A percentile compares a stretch with the other conserved stretches of the same genome.
Evolutionary conservation across 2,329 filamentous ascomycete genomes (phyloP).

Genomic region (Cercospora sp.): DNA sequence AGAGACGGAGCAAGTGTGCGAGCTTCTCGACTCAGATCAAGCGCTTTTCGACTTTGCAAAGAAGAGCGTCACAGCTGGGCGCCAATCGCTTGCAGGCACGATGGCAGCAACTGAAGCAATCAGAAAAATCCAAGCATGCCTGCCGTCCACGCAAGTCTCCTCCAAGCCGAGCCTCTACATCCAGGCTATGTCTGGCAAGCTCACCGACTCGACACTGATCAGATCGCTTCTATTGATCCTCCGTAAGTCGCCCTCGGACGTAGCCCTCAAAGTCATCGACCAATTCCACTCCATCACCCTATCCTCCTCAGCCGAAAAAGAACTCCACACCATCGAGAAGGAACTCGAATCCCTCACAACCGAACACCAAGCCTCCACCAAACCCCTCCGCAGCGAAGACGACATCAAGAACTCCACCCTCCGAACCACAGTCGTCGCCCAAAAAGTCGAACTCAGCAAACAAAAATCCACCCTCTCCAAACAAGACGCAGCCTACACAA

Average conservation of each 20-base stretch:
- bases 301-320: not conserved
- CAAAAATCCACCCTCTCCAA: constrained; percentile 70
- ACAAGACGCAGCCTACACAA: constrained; percentile 69
- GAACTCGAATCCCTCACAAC: constrained; percentile 31
- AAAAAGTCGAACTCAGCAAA: constrained; percentile 76
- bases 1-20: constrained; percentile 42
- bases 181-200: constrained; percentile 58
- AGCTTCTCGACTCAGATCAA: constrained; percentile 61
- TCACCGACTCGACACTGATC: constrained; percentile 53
- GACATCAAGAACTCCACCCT: constrained; percentile 68
- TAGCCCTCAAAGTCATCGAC: constrained; percentile 48
- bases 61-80: constrained; percentile 39
- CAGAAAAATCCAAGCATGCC: constrained; percentile 39
- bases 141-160: constrained; percentile 42
- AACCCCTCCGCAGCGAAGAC: constrained; percentile 69
- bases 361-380: constrained; percentile 15
- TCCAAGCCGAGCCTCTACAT: constrained; percentile 58
- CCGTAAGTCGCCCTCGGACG: constrained; percentile 60
- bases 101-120: constrained; percentile 40
- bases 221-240: constrained; percentile 59
- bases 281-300: constrained; percentile 12
- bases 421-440: constrained; percentile 75
- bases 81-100: constrained; percentile 46
- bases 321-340: constrained; percentile 13
- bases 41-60: constrained; percentile 52